A percentile compares a stretch with the other conserved stretches of the same genome.
Conservation (phyloP, 306 rosid species). For the Arachis stenosperma region DNA sequence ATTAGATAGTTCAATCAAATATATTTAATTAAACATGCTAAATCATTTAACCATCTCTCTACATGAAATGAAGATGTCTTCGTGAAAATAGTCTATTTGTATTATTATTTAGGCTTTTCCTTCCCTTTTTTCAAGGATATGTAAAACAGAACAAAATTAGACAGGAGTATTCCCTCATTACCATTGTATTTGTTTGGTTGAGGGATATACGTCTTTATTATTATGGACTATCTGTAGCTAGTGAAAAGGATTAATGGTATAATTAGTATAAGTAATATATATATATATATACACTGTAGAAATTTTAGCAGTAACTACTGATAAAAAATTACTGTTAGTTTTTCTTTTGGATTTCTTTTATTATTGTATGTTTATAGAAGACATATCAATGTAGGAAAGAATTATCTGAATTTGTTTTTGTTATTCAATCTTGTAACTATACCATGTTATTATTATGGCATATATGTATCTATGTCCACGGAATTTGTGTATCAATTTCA, state of each 20-base stretch:
- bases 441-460: neutral
- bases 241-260: slow-evolving; percentile 49
- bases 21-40: too few relatives aligned
- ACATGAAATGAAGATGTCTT: too few relatives aligned
- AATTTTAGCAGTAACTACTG: slow-evolving; percentile 49
- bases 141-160: neutral
- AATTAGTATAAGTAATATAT: slow-evolving; percentile 48
- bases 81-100: too few relatives aligned
- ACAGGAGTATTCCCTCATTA: slow-evolving; percentile 31
- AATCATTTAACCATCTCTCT: too few relatives aligned
- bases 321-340: slow-evolving; percentile 40
- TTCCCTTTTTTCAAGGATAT: neutral
- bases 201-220: slow-evolving; percentile 43
- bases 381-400: slow-evolving; percentile 52
- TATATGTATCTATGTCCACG: neutral
- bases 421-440: slow-evolving; percentile 4
- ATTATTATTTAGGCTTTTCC: slow-evolving; percentile 10
- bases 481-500: neutral
- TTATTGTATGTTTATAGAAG: slow-evolving; percentile 50
- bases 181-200: slow-evolving; percentile 73
- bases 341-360: slow-evolving; percentile 33
- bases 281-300: slow-evolving; percentile 49
- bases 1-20: neutral
- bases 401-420: slow-evolving; percentile 41
- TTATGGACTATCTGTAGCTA: slow-evolving; percentile 25